phyloP scores from a whole-genome alignment of 805 yeast genomes.

The Saccharomycopsis sp. region DNA sequence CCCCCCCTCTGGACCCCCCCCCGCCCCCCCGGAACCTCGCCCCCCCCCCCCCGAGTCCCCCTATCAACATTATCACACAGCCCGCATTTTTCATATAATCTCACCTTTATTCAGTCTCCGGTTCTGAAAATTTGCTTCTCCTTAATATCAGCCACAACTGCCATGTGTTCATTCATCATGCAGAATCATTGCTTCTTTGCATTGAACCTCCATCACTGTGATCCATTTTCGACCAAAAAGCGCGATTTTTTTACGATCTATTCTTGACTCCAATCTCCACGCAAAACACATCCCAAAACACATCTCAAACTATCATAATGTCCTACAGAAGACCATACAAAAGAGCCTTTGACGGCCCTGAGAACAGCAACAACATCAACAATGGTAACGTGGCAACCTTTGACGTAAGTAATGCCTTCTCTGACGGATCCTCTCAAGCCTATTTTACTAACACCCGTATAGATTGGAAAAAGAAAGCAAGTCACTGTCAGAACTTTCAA shows the following conservation, averaged over 20 bases:
- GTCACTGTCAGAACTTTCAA: slow-evolving; percentile 71
- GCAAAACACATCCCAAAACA: neutral
- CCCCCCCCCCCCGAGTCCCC: neutral
- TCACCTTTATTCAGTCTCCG: neutral
- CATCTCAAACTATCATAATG: neutral
- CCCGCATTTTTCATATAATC: neutral
- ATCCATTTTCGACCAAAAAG: neutral
- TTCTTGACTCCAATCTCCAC: neutral
- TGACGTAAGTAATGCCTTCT: neutral
- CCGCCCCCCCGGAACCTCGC: too few relatives aligned
- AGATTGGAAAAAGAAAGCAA: slow-evolving; percentile 55
- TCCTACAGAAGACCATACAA: neutral
- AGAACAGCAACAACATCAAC: neutral
- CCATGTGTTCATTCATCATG: neutral
- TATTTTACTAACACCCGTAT: neutral
- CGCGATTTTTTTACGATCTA: neutral
- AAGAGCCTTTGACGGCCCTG: neutral
- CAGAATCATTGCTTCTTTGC: neutral
- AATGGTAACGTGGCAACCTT: slow-evolving; percentile 1
- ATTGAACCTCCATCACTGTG: neutral
- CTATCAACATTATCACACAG: neutral
- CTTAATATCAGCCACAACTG: neutral
- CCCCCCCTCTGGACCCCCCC: too few relatives aligned
- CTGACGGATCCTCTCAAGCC: neutral
- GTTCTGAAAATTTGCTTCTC: neutral